Base-by-base conservation (phyloP, 768 basidiomycete species). In the Phaffia australis region DNA sequence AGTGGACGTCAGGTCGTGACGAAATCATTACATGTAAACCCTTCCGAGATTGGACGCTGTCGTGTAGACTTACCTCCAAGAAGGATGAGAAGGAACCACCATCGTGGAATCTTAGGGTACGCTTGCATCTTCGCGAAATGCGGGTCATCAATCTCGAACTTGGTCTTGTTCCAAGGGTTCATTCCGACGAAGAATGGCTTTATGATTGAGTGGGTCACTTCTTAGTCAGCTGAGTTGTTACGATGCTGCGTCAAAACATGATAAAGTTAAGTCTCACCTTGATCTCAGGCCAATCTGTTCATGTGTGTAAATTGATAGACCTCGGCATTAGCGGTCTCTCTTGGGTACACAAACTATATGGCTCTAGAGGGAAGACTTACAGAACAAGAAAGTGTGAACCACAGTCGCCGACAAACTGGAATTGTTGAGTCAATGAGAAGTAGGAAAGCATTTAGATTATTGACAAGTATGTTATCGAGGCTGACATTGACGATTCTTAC, bases 31-130 rank as follows among this genome's bases (percentile, higher is more conserved):
- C n/a, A n/a, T n/a, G n/a, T n/a, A n/a, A 51, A 51, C 18, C 23
- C 18, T 51, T 23, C 23, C n/a, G n/a, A n/a, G n/a, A 23, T 51
- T 23, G 23, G 50, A 51, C 50, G 50, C 16, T 51, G 50, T 23
- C 16, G 16, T 23, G 50, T 16, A 54, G 29, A 54, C 52, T 23
- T 15, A 54, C 52, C 52, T 11, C 35, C 58, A 25, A 69, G 46
- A n/a, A 74, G 65, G 29, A 72, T 57, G 15, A 27, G 47, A 8
- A 71, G 61, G 65, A 72, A 75, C 71, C 72, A 70, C 69, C 69
- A 73, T 61, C 69, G 67, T 3, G 73, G 71, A 1, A 74, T 71
- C 47, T 62, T 59, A 50, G 65, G 63, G 52, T 72, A 72, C 7
- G 57, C 66, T 27, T 66, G 68, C 69, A 68, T 62, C 70, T 70